Conservation (phyloP, 805 yeast genomes). For the Candida stauntonica region DNA sequence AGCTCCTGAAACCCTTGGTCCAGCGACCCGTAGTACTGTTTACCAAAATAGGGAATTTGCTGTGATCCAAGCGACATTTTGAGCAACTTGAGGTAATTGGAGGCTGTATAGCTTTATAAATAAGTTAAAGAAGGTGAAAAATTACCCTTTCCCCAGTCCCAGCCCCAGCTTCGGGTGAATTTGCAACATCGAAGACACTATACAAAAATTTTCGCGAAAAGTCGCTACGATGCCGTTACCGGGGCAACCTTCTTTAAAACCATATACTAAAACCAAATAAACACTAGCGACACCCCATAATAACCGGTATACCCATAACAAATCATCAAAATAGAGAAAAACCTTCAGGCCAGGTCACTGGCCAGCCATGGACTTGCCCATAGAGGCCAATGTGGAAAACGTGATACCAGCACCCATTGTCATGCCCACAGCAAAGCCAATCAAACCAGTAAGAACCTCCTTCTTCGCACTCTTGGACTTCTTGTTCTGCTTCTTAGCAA, state of each 20-base stretch:
- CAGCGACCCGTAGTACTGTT: slow-evolving; percentile 20
- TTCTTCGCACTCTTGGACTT: background rate
- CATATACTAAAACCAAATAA: too few relatives aligned
- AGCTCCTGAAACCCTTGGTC: slow-evolving; percentile 22
- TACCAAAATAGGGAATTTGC: slow-evolving; percentile 15
- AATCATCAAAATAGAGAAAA: too few relatives aligned
- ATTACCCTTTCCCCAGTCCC: too few relatives aligned
- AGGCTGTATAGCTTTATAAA: background rate
- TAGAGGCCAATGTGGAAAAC: slow-evolving; percentile 11
- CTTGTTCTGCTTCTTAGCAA: slow-evolving; percentile 2
- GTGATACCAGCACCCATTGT: slow-evolving; percentile 18
- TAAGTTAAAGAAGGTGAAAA: background rate
- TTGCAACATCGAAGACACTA: too few relatives aligned
- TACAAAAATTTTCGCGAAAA: too few relatives aligned
- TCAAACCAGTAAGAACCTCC: slow-evolving; percentile 6
- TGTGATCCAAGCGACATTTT: slow-evolving; percentile 24
- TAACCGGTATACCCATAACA: too few relatives aligned
- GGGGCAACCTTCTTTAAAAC: too few relatives aligned
- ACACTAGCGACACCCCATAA: too few relatives aligned
- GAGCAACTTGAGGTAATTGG: background rate
- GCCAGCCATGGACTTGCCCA: slow-evolving; percentile 8
- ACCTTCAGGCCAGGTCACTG: too few relatives aligned
- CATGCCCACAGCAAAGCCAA: slow-evolving; percentile 15
- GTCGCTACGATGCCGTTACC: too few relatives aligned
- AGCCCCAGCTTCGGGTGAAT: too few relatives aligned